Base-by-base conservation (phyloP, 2,329 filamentous ascomycete species). In the Xylariaceae sp. region DNA sequence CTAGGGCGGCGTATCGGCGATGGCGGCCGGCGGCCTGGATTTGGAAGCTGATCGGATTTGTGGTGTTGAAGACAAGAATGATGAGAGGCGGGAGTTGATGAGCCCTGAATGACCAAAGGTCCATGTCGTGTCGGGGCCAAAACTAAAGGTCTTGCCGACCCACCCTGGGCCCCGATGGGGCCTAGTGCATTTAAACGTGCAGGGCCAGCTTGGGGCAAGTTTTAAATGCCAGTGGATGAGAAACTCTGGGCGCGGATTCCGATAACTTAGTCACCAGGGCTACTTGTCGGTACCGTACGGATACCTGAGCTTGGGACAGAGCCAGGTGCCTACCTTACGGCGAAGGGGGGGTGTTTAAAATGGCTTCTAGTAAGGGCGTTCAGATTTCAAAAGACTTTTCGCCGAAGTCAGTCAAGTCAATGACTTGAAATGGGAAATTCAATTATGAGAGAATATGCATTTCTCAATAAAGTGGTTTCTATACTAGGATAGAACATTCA, bases 31-130 rank as follows among this genome's bases (percentile, higher is more conserved):
- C 57, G 34, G 50, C 54, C 54, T 50, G 48, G 60, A 53, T 55
- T 60, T 58, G 57, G 45, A 30, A 30, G 23, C 23, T 41, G 37
- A 9, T 41, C 37, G 52, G 30, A 55, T 64, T 64, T 63, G 59
- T 65, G 64, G 65, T 67, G 65, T 64, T 65, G 65, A 66, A 66
- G 65, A 65, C 64, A 61, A 62, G 64, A 66, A 66, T 66, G 64
- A 61, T 63, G 61, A 64, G 61, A 67, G 63, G 62, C 62, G 63
- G 65, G 64, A 67, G 65, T 66, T 67, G 63, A 64, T 65, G 65
- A 67, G 64, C 65, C 65, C 64, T 66, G 65, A 66, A 65, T 64
- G 63, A 64, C 62, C 63, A 58, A 65, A 66, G 65, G 59, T 54
- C 61, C 63, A 64, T 64, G 63, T 65, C 62, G 65, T 64, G 65